phyloP scores from a whole-genome alignment of 306 rosid species.

The Glycine soja region DNA sequence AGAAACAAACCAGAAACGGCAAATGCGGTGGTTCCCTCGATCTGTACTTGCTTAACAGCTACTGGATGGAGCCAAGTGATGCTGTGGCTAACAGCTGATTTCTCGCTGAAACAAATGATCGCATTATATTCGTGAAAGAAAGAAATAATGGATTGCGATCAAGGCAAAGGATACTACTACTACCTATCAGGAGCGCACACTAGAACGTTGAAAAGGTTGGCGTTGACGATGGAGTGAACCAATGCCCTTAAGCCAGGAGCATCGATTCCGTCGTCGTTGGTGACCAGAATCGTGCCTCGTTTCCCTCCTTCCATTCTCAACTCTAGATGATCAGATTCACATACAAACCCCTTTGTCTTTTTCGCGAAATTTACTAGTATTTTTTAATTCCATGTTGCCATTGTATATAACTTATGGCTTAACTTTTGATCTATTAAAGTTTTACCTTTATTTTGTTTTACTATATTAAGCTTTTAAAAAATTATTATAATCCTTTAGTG shows the following conservation, averaged over 20 bases:
- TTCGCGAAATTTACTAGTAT: no score
- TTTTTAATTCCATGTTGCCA: no score
- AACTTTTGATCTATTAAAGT: no score
- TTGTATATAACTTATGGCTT: no score
- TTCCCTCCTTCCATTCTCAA: conserved; percentile 56
- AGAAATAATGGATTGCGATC: no score
- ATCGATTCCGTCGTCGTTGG: conserved; percentile 97
- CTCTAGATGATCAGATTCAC: no score
- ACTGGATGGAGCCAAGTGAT: conserved; percentile 77
- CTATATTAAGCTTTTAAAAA: no score
- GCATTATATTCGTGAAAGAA: no score
- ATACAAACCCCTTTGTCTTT: no score
- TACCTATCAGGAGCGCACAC: conserved; percentile 97
- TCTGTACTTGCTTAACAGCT: conserved; percentile 68
- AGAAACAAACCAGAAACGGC: conserved; percentile 70
- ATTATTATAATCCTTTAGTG: no score
- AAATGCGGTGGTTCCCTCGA: conserved; percentile 77
- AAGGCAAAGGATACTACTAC: not conserved
- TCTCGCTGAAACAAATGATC: conserved; percentile 60
- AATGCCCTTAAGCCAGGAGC: conserved; percentile 87
- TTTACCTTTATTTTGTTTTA: no score
- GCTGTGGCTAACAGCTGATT: conserved; percentile 83
- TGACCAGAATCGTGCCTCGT: conserved; percentile 68
- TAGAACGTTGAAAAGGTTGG: conserved; percentile 64
- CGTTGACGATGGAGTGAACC: conserved; percentile 72